phyloP scores from a whole-genome alignment of 352 stramenopile genomes.

The Pythium dissimile region DNA sequence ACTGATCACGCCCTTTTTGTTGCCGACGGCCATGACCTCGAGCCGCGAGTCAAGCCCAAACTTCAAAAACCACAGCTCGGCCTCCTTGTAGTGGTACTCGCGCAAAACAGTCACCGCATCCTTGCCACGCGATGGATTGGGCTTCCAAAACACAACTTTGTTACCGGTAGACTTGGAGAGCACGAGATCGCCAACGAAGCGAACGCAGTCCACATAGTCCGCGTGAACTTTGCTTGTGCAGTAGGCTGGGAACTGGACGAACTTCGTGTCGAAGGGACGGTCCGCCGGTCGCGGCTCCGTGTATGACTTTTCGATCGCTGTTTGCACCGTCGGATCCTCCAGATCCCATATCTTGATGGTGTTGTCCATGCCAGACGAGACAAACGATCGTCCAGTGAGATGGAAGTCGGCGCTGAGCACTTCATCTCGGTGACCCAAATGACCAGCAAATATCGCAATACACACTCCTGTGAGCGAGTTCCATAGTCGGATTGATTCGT shows the following conservation, averaged over 20 bases:
- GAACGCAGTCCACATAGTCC: conserved; percentile 90
- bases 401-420: conserved; percentile 90
- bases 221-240: conserved; percentile 89
- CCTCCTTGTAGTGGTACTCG: conserved; percentile 83
- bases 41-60: conserved; percentile 75
- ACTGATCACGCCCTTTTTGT: conserved; percentile 78
- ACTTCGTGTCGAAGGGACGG: conserved; percentile 78
- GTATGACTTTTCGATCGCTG: conserved; percentile 77
- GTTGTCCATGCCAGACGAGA: conserved; percentile 91
- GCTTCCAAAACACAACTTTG: conserved; percentile 91
- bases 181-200: conserved; percentile 72
- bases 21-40: conserved; percentile 76
- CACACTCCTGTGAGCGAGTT: conserved; percentile 87
- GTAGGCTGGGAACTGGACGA: conserved; percentile 90
- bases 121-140: conserved; percentile 77
- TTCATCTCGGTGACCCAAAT: conserved; percentile 88
- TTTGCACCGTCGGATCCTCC: conserved; percentile 62
- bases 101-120: conserved; percentile 75
- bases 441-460: conserved; percentile 91
- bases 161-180: conserved; percentile 85
- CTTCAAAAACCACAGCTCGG: conserved; percentile 86
- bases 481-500: conserved; percentile 92
- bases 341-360: conserved; percentile 94
- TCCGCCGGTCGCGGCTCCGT: conserved; percentile 53
- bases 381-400: conserved; percentile 85